Base-by-base conservation (phyloP, 2,329 filamentous ascomycete species). In the Botrytis pseudocinerea region DNA sequence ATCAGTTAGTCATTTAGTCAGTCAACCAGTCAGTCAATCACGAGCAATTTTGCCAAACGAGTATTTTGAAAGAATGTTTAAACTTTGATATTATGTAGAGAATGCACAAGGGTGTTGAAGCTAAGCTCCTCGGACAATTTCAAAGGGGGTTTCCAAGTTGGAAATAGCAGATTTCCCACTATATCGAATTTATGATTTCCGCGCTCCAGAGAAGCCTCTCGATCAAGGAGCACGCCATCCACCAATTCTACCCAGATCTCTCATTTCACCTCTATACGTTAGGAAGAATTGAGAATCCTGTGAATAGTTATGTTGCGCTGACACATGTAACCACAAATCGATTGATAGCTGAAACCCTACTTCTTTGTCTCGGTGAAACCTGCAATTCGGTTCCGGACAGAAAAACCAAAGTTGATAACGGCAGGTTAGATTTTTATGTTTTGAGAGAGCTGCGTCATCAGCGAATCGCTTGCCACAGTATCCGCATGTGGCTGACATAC, bases 271-370 rank as follows among this genome's bases (percentile, higher is more conserved):
- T 16, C 12, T n/a, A 54, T 51, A 51, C 25, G 4, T n/a, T 14
- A 0, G 5, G 1, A 7, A n/a, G n/a, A 51, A 5, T 14, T 0
- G 0, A 51, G 10, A n/a, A n/a, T n/a, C 0, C 14, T 7, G 0
- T n/a, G 48, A 4, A n/a, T n/a, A 51, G 12, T 16, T 7, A 51
- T 51, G 48, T 1, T 1, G 25, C 1, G 1, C 5, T n/a, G 0
- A 5, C 48, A 51, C 4, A n/a, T 51, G 48, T 16, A 5, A 6
- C 2, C 25, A 22, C 48, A 12, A 51, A 1, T 12, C 25, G 25
- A 1, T 4, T n/a, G 3, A n/a, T 0, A 2, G 1, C 48, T 0
- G 2, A 14, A 51, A n/a, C 25, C 48, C 25, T 1, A 2, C 2
- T 14, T n/a, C 2, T 7, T 7, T 0, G 12, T n/a, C 25, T 51